Evolutionary conservation across 805 yeast genomes (phyloP).

Genomic region (Yarrowia sp.): DNA sequence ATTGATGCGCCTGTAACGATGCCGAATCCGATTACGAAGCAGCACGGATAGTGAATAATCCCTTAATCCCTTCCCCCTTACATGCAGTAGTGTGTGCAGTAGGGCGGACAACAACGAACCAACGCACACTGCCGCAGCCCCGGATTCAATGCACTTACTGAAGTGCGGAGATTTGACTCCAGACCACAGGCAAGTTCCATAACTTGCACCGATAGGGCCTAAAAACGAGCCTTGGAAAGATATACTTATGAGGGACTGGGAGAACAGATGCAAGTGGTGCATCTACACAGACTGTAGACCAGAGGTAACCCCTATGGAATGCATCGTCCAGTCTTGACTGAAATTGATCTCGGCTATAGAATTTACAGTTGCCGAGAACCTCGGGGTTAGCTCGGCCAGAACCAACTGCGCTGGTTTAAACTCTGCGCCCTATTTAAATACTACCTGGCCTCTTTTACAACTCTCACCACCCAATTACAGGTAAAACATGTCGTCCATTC

Average conservation of each 20-base stretch:
- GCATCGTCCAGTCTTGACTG: too few species aligned
- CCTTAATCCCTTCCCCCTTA: too few species aligned
- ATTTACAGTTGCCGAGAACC: slow-evolving; percentile 35
- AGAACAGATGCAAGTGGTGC: too few species aligned
- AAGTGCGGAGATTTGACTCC: slow-evolving; percentile 25
- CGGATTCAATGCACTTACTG: not conserved
- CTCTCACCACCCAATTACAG: slow-evolving; percentile 16
- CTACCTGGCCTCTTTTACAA: slow-evolving; percentile 3
- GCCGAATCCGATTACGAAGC: too few species aligned
- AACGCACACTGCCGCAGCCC: slow-evolving; percentile 10
- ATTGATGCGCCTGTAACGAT: too few species aligned
- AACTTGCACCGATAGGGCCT: not conserved
- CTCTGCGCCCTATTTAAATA: slow-evolving; percentile 33
- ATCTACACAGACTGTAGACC: too few species aligned
- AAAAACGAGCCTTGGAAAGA: too few species aligned
- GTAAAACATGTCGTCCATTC: slow-evolving; percentile 29
- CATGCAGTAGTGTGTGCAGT: too few species aligned
- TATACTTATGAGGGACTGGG: too few species aligned
- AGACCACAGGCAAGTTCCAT: not conserved
- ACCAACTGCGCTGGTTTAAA: not conserved
- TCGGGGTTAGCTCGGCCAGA: slow-evolving; percentile 39
- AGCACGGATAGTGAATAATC: too few species aligned
- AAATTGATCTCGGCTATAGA: slow-evolving; percentile 19
- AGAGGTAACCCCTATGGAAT: too few species aligned
- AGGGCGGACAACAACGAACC: too few species aligned